Percentiles rank a stretch among this genome's conserved stretches.
Conservation (phyloP, 805 yeast species). For the Lipomyces sp. region DNA sequence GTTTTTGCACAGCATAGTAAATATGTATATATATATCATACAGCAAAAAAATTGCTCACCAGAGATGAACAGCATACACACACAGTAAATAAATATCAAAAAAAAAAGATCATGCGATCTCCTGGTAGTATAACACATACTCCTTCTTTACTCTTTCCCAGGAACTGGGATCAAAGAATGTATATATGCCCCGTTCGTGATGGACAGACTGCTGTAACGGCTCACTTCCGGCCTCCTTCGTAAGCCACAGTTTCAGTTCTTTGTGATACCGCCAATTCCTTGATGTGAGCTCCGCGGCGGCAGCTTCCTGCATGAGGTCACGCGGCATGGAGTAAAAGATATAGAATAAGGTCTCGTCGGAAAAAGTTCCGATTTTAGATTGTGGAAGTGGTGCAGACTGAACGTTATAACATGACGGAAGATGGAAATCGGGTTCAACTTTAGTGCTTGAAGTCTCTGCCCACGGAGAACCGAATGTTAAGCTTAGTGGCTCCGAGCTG, state of each 20-base stretch:
- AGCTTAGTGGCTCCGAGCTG: slow-evolving; percentile 45
- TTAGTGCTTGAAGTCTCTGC: slow-evolving; percentile 84
- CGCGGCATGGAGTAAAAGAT: slow-evolving; percentile 91
- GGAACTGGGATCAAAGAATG: slow-evolving; percentile 89
- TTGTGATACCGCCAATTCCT: slow-evolving; percentile 98
- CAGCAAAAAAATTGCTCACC: neutral
- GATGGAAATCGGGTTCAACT: slow-evolving; percentile 76
- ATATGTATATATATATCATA: no score
- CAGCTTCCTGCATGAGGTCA: slow-evolving; percentile 88
- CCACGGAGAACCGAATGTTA: slow-evolving; percentile 89
- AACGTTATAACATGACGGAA: slow-evolving; percentile 57
- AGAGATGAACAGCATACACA: neutral
- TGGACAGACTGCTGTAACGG: slow-evolving; percentile 78
- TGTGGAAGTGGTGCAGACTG: slow-evolving; percentile 46
- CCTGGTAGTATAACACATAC: slow-evolving; percentile 57
- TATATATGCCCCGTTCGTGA: slow-evolving; percentile 88
- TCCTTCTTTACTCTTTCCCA: slow-evolving; percentile 89
- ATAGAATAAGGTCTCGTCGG: slow-evolving; percentile 90
- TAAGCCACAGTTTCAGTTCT: slow-evolving; percentile 92
- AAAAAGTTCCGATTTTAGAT: slow-evolving; percentile 50
- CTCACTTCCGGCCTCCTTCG: slow-evolving; percentile 86
- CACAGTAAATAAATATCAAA: neutral
- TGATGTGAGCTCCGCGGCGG: slow-evolving; percentile 83
- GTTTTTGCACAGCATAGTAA: no score
- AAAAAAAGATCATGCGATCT: slow-evolving; percentile 48